These are phyloP conservation scores for Ustilago xerochloae DNA, from an alignment of 1,284 basidiomycete genomes.

Conservation along the genomic window DNA sequence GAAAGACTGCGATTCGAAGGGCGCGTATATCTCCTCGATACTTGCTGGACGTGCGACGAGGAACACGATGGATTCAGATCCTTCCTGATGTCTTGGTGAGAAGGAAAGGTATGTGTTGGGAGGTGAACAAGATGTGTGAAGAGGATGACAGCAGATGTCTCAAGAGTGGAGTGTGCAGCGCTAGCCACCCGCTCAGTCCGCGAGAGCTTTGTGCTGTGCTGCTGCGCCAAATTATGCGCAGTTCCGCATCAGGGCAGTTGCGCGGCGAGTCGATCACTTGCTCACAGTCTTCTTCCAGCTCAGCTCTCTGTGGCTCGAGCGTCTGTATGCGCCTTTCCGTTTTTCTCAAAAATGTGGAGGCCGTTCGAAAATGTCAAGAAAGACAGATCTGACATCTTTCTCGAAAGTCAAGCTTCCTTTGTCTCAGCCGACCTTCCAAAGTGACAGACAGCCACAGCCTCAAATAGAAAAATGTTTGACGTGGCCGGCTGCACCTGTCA, in stretches of 20 bases:
- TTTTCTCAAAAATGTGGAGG: conserved; percentile 1
- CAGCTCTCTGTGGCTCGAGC: conserved; percentile 15
- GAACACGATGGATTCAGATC: background rate
- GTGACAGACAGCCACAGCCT: background rate
- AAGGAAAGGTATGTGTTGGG: no score
- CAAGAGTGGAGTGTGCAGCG: conserved; percentile 6
- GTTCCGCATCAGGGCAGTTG: conserved; percentile 7
- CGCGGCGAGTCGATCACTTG: conserved; percentile 18
- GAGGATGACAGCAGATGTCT: background rate
- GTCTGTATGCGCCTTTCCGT: conserved; percentile 5
- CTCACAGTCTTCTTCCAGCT: conserved; percentile 13
- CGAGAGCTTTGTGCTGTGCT: background rate
- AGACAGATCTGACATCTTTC: background rate
- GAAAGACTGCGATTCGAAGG: background rate
- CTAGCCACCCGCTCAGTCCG: background rate
- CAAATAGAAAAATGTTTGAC: background rate
- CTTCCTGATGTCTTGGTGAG: background rate
- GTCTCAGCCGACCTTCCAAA: conserved; percentile 3
- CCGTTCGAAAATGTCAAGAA: background rate
- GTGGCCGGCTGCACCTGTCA: background rate
- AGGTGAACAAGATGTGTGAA: background rate
- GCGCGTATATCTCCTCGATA: background rate
- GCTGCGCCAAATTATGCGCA: conserved; percentile 7
- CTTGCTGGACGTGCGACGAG: background rate
- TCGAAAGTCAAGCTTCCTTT: background rate